Conservation (phyloP, 2,329 filamentous ascomycete genomes). For the Emericellopsis cladophorae region DNA sequence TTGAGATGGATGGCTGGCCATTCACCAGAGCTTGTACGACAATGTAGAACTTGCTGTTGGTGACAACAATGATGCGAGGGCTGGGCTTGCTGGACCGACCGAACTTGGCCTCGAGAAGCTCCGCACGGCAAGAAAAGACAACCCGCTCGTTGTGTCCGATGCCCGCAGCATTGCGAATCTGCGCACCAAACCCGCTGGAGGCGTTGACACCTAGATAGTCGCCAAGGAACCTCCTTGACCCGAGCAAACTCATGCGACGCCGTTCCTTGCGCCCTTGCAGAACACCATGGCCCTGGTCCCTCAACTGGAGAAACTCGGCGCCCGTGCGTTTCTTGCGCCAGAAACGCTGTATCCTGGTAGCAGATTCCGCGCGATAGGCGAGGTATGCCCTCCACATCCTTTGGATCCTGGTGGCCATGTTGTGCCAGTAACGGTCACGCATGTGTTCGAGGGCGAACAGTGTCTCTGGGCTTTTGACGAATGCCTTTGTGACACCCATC, state of each 20-base stretch:
- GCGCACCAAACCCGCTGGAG: conserved; percentile 62
- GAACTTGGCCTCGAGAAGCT: conserved; percentile 86
- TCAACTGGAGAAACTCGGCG: conserved; percentile 74
- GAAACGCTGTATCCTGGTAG: conserved; percentile 86
- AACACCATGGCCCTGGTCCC: conserved; percentile 76
- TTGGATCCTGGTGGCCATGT: conserved; percentile 97
- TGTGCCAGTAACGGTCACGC: conserved; percentile 97
- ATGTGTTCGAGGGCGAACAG: conserved; percentile 94
- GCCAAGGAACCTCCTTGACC: conserved; percentile 83
- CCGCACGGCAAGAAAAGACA: conserved; percentile 83
- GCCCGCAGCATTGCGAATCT: conserved; percentile 64
- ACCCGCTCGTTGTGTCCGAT: conserved; percentile 61
- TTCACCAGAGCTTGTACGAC: conserved; percentile 76
- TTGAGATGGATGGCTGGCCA: conserved; percentile 65
- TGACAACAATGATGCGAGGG: conserved; percentile 74
- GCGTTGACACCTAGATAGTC: conserved; percentile 90
- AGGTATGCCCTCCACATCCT: conserved; percentile 95
- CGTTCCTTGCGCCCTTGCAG: conserved; percentile 82
- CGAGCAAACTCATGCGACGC: conserved; percentile 78
- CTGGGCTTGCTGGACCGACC: conserved; percentile 91
- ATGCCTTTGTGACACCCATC: conserved; percentile 91
- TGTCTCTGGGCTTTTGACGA: conserved; percentile 96
- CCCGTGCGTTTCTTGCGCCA: conserved; percentile 91
- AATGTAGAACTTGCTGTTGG: conserved; percentile 77
- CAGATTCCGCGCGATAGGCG: conserved; percentile 82